Conservation (phyloP, 257 asterid species). For the Salvia miltiorrhiza region DNA sequence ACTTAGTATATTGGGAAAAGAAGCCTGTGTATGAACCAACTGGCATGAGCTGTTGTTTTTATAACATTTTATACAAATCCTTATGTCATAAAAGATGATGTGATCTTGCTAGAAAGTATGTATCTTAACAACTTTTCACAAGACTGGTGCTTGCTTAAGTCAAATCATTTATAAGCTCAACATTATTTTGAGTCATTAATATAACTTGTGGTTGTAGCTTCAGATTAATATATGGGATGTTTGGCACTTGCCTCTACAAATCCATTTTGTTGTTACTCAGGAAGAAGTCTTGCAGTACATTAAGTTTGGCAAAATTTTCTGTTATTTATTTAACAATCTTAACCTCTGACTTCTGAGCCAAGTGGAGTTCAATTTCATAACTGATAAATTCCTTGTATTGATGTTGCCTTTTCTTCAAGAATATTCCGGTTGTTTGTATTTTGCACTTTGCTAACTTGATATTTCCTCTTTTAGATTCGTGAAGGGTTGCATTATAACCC, state of each 20-base stretch:
- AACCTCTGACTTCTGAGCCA: neutral
- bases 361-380: neutral
- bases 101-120: neutral
- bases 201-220: neutral
- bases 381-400: neutral
- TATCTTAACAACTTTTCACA: neutral
- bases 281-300: too few relatives aligned
- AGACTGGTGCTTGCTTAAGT: neutral
- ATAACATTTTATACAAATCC: neutral
- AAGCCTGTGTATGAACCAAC: neutral
- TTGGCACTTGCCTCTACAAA: neutral
- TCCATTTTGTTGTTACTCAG: too few relatives aligned
- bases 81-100: neutral
- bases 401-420: neutral
- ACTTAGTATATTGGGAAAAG: neutral
- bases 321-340: neutral
- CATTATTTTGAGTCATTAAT: neutral
- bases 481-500: slow-evolving; percentile 81
- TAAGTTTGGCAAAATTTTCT: neutral
- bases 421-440: neutral
- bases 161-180: neutral
- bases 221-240: neutral
- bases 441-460: slow-evolving; percentile 11
- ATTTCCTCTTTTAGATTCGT: slow-evolving; percentile 47
- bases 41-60: neutral